Evolutionary conservation across 768 basidiomycete species (phyloP).

Genomic region (Trametes cubensis): DNA sequence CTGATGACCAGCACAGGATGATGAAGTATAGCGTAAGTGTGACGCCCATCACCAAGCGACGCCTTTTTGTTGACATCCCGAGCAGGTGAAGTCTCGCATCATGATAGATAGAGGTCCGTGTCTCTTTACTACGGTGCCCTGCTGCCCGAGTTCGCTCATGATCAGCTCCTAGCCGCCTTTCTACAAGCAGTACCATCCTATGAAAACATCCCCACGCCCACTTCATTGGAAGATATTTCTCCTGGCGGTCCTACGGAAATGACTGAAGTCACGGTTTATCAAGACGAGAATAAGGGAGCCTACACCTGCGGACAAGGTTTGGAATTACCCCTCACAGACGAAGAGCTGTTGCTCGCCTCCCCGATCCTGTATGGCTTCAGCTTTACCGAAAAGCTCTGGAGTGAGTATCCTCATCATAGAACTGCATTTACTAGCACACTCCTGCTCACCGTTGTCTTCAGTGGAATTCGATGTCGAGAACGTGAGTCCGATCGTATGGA

Average conservation of each 20-base stretch:
- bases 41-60: neutral
- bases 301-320: too few relatives aligned
- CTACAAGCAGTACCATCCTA: too few relatives aligned
- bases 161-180: too few relatives aligned
- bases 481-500: constrained; percentile 47
- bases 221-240: too few relatives aligned
- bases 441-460: constrained; percentile 23
- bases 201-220: too few relatives aligned
- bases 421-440: neutral
- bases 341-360: constrained; percentile 57
- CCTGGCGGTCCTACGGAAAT: too few relatives aligned
- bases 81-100: constrained; percentile 55
- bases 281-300: too few relatives aligned
- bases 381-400: constrained; percentile 58
- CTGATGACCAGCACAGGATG: constrained; percentile 35
- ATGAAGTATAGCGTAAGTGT: constrained; percentile 49
- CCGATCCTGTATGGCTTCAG: constrained; percentile 64
- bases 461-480: constrained; percentile 64
- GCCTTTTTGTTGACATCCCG: too few relatives aligned
- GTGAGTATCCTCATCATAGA: constrained; percentile 39
- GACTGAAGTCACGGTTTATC: too few relatives aligned
- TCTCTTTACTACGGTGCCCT: too few relatives aligned
- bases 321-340: too few relatives aligned
- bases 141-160: too few relatives aligned
- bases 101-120: constrained; percentile 70